Base-by-base conservation (phyloP, 768 basidiomycete species). In the Rhodotorula graminis region DNA sequence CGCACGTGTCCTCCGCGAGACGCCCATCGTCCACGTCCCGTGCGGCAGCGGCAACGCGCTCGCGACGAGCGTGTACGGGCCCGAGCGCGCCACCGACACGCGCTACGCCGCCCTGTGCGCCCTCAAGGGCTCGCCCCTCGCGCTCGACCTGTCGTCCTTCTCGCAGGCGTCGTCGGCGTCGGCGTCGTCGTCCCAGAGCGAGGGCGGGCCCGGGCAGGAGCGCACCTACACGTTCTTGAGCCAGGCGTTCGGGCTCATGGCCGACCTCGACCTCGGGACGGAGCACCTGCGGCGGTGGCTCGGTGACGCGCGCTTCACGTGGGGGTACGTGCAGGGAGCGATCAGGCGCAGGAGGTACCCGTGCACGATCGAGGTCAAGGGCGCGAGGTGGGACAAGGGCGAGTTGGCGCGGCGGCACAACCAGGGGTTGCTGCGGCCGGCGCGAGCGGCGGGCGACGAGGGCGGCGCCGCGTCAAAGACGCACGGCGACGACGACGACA, bases 181-280 rank as follows among this genome's bases (percentile, higher is more conserved):
- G 9, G 42, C 9, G 42, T 44, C 42, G n/a, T n/a, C 42, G 42
- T 8, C 42, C 9, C 42, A 44, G 42, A 8, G 44, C 44, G 44
- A 18, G 8, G 44, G 14, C 44, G 44, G 9, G 78, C 33, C 47
- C 58, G 25, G 46, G 33, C 29, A 83, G 84, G 18, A 85, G 73
- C 84, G 85, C 14, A 84, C 83, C 4, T 84, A 90, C 77, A 91
- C 90, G 23, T 93, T 91, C 83, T 88, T 93, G 87, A 87, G 89
- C 0, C 91, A 92, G 82, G 85, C 88, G 6, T 78, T 91, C 31
- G 92, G 92, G 6, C 83, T 94, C 46, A 89, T 92, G 87, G 91
- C 92, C 6, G 91, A 93, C 73, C 70, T 92, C 53, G 77, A 78
- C 27, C 50, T 75, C 66, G 80, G 80, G 0, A 94, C 92, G 3